Evolutionary conservation across 2,329 filamentous ascomycete species (phyloP), one percentile per base, ranked within the genome.

Genomic region (Talaromyces pinophilus): DNA sequence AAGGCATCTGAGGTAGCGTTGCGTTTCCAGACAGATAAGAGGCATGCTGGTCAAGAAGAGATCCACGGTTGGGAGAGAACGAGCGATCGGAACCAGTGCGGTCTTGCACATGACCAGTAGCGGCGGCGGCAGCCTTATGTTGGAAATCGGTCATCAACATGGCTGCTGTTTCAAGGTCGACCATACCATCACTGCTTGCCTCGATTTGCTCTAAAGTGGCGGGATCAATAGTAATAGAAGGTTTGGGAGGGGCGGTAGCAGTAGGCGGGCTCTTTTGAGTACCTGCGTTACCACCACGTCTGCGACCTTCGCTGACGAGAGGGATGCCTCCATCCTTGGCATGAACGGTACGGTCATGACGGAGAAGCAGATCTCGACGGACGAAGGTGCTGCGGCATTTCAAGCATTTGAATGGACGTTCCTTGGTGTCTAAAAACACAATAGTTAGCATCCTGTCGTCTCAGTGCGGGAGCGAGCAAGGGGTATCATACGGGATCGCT

Each of bases 381-480:
- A 99, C 95, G 78, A 99, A 99, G 69, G 95, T 99, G 85, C 93
- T 97, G 76, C 93, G 88, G 81, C 95, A 99, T 83, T 99, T 99
- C 84, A 92, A 86, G 82, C 95, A 99, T 80, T 98, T 98, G 86
- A 99, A 99, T 44, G 95, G 95, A 70, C 95, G 90, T 82, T 98
- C 95, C 82, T 99, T 99, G 70, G 95, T 99, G 81, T 98, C 94
- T 98, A 80, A 69, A 69, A 61, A 55, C 15, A 15, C 25, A 10
- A 30, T 22, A 11, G 55, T 65, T 44, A 65, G 30, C 46, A 48
- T 48, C 19, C 11, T 48, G 22, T 8, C 4, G 25, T 15, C 15
- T 42, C 38, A 15, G 4, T 25, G 19, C 5, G 46, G 10, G 19
- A 25, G 10, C 19, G 46, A 25, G 42, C 28, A 42, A 67, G 67